Evolutionary conservation across 257 asterid genomes (phyloP).

Genomic region (Cinchona pubescens): DNA sequence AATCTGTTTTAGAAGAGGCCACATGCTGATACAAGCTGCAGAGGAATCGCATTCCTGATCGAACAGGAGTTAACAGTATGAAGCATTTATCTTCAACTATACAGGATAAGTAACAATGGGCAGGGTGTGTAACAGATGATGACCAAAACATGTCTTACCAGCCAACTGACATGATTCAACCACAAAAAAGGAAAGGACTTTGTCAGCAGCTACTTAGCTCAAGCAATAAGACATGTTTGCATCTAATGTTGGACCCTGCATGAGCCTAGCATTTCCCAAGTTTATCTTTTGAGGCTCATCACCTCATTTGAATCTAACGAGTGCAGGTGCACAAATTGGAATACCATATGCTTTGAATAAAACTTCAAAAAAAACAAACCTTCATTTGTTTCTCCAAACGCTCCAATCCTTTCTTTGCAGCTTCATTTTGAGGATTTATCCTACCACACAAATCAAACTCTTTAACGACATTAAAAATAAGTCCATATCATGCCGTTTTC

Average conservation of each 20-base stretch:
- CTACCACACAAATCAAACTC: conserved; percentile 37
- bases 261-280: not conserved
- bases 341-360: not conserved
- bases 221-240: not conserved
- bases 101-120: not conserved
- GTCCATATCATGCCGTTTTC: not conserved
- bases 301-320: not conserved
- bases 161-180: too few species aligned
- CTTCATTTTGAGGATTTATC: conserved; percentile 85
- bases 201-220: not conserved
- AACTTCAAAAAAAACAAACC: conserved; percentile 48
- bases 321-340: not conserved
- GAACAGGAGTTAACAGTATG: not conserved
- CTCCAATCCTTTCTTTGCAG: conserved; percentile 84
- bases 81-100: not conserved
- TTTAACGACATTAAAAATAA: not conserved
- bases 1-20: not conserved
- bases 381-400: conserved; percentile 97
- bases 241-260: not conserved
- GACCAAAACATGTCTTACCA: too few species aligned
- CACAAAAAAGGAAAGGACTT: not conserved
- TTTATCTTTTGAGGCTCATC: not conserved
- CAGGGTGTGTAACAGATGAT: not conserved
- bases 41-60: not conserved
- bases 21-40: not conserved